Percentiles rank a stretch among this genome's conserved stretches.
Evolutionary conservation across 139 green algal genomes (phyloP).

Genomic region (Marvania coccoides): DNA sequence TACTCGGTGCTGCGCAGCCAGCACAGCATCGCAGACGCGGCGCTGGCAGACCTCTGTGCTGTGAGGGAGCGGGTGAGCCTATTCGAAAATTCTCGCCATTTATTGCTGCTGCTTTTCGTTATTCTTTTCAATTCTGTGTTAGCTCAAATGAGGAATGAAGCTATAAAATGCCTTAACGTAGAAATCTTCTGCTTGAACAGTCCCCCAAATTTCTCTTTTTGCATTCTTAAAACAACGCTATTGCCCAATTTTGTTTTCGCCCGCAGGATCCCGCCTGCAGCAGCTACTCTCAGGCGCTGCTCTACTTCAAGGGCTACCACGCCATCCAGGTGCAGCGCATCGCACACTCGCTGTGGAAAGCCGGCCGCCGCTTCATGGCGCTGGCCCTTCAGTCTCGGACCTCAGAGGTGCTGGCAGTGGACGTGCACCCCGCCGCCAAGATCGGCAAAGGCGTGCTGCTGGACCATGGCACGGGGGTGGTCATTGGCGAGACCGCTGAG

Average conservation of each 20-base stretch:
- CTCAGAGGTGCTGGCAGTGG: slow-evolving; percentile 78
- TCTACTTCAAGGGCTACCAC: slow-evolving; percentile 97
- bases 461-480: slow-evolving; percentile 78
- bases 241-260: neutral
- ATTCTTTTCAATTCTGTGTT: too few species aligned
- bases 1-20: slow-evolving; percentile 18
- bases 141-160: too few species aligned
- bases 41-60: slow-evolving; percentile 36
- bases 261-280: slow-evolving; percentile 61
- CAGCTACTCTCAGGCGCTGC: slow-evolving; percentile 55
- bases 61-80: slow-evolving; percentile 34
- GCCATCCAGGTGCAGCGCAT: slow-evolving; percentile 88
- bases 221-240: neutral
- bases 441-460: slow-evolving; percentile 92
- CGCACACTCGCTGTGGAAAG: slow-evolving; percentile 78
- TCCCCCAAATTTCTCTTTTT: too few species aligned
- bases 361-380: slow-evolving; percentile 71
- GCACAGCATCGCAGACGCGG: slow-evolving; percentile 17
- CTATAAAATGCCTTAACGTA: too few species aligned
- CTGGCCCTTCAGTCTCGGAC: slow-evolving; percentile 61
- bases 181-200: too few species aligned
- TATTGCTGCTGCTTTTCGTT: neutral
- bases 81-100: neutral
- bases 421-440: slow-evolving; percentile 91
- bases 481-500: slow-evolving; percentile 93